Conservation (phyloP, 495 filamentous ascomycete genomes). For the Aspergillus homomorphus region DNA sequence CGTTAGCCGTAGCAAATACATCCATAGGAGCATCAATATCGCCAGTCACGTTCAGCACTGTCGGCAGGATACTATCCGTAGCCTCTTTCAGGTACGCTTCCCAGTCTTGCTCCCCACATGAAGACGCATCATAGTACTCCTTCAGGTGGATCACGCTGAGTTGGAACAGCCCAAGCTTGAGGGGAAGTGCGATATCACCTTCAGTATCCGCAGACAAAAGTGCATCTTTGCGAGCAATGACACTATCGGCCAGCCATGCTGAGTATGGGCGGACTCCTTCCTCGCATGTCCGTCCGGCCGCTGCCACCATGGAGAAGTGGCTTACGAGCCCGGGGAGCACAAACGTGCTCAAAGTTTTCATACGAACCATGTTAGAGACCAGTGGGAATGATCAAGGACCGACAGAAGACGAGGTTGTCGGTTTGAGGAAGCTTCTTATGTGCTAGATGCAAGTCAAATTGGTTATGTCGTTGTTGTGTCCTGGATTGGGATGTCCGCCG, state of each 20-base stretch:
- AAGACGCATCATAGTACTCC: conserved; percentile 21
- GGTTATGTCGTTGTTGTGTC: background rate
- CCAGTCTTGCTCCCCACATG: conserved; percentile 17
- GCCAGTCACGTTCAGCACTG: conserved; percentile 30
- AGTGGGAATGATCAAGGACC: background rate
- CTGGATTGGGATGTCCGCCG: background rate
- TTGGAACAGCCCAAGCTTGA: conserved; percentile 43
- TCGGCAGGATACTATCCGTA: conserved; percentile 26
- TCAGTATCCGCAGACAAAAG: conserved; percentile 24
- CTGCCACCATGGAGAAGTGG: background rate
- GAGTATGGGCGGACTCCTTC: conserved; percentile 29
- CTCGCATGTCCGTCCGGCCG: background rate
- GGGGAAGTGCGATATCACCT: conserved; percentile 27
- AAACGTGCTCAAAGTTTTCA: background rate
- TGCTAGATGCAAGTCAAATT: background rate
- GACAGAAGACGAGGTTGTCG: background rate
- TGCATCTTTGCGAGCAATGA: conserved; percentile 44
- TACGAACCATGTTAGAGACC: background rate
- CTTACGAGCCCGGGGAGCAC: background rate
- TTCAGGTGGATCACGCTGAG: conserved; percentile 33
- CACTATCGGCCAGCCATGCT: conserved; percentile 47
- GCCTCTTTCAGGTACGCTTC: conserved; percentile 20
- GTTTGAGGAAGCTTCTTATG: background rate
- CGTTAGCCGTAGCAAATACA: conserved; percentile 35
- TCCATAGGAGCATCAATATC: conserved; percentile 38